Conservation (phyloP, 2,329 filamentous ascomycete genomes). For the Phyllachora maydis region DNA sequence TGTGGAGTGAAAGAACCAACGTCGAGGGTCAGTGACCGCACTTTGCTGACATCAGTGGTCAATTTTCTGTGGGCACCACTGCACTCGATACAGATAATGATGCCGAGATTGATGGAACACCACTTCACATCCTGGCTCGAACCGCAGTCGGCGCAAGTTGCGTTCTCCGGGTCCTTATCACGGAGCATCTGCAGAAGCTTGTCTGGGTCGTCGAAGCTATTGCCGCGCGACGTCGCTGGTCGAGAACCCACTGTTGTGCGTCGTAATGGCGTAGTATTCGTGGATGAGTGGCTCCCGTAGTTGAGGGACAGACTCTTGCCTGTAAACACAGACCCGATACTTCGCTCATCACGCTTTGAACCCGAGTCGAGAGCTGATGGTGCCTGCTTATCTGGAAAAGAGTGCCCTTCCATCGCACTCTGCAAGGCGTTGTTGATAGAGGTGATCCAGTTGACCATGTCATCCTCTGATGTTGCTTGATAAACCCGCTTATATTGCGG, state of each 20-base stretch:
- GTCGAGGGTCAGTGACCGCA: conserved; percentile 85
- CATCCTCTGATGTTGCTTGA: conserved; percentile 92
- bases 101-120: conserved; percentile 95
- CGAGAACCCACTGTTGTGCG: conserved; percentile 84
- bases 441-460: conserved; percentile 92
- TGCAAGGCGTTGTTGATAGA: conserved; percentile 96
- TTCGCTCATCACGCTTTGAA: conserved; percentile 56
- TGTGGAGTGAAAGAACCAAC: conserved; percentile 93
- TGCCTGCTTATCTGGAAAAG: conserved; percentile 30
- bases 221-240: conserved; percentile 52
- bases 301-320: conserved; percentile 66
- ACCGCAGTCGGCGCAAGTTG: conserved; percentile 84
- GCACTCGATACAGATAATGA: conserved; percentile 93
- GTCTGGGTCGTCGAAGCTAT: conserved; percentile 61
- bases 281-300: conserved; percentile 23
- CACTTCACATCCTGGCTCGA: conserved; percentile 88
- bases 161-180: conserved; percentile 81
- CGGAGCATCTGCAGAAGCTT: conserved; percentile 73
- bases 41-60: conserved; percentile 93
- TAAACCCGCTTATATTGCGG: conserved; percentile 92
- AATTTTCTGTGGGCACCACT: conserved; percentile 92
- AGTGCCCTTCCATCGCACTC: conserved; percentile 75
- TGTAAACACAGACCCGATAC: conserved; percentile 83
- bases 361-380: conserved; percentile 22
- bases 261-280: conserved; percentile 44